Evolutionary conservation across 1,139 yeast genomes (phyloP).

Genomic region (Petasospora rhodanensis): DNA sequence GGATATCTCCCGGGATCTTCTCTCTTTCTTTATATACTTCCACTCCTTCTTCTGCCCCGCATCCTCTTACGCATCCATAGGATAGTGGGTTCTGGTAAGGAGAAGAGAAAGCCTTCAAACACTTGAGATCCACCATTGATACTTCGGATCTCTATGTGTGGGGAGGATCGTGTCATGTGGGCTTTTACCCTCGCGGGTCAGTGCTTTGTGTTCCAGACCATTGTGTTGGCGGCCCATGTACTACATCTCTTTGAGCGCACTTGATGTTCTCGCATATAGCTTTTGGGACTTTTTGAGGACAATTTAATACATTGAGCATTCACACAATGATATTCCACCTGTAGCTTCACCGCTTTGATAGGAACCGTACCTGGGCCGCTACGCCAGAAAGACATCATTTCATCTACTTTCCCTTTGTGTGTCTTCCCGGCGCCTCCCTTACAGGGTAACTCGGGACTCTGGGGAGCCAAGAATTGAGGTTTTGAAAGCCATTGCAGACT

Average conservation of each 20-base stretch:
- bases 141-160: conserved; percentile 15
- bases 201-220: conserved; percentile 1
- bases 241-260: too few relatives aligned
- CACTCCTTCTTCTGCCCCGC: conserved; percentile 25
- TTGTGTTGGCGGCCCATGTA: not conserved
- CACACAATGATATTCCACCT: too few relatives aligned
- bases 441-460: too few relatives aligned
- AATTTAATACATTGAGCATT: too few relatives aligned
- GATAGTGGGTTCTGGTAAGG: conserved; percentile 23
- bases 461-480: too few relatives aligned
- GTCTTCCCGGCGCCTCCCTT: too few relatives aligned
- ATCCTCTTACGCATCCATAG: conserved; percentile 21
- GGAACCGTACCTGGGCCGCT: too few relatives aligned
- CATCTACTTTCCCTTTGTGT: too few relatives aligned
- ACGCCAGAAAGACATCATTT: too few relatives aligned
- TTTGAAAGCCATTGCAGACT: too few relatives aligned
- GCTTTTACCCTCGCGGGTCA: conserved; percentile 6
- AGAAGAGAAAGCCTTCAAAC: conserved; percentile 22
- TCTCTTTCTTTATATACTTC: not conserved
- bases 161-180: conserved; percentile 23
- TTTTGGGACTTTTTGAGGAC: not conserved
- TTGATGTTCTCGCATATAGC: not conserved
- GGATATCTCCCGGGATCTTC: conserved; percentile 7
- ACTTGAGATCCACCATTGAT: conserved; percentile 15
- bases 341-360: too few relatives aligned